Evolutionary conservation across 805 yeast species (phyloP), one percentile per base, ranked within the genome.

Genomic region (Sporopachydermia quercuum): DNA sequence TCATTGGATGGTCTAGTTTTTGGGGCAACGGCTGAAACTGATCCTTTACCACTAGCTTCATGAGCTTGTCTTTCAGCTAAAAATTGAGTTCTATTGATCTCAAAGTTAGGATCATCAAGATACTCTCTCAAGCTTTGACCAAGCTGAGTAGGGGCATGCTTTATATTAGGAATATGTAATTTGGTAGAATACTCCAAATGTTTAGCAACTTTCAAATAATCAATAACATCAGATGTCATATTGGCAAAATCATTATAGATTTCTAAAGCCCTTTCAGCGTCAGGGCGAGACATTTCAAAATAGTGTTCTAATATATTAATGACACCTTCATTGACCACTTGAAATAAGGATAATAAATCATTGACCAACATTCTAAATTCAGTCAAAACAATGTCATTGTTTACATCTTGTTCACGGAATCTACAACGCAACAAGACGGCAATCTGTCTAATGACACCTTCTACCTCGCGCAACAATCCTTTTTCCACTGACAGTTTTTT

Each of bases 71-170:
- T 76, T 50, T 82, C 89, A 34, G 74, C 75, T 45, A 84, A 58
- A 51, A 81, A 85, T 52, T 82, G 93, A 43, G 76, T 63, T 55
- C 93, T 71, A 54, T 83, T 85, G 5, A 62, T 60, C 48, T 85
- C 95, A 58, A 85, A 85, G 49, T 78, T 77, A 5, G 87, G 85
- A 53, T 89, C 96, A 47, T 77, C 71, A 47, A 91, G 62, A 56
- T 89, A 93, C 49, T 87, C 96, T 54, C 85, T 91, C 45, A 91
- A 70, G 11, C 93, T 78, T 23, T 76, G 70, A 3, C 94, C 81
- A 46, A 91, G 67, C 17, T 94, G 91, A 2, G 96, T 87, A 16
- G 96, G 96, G 1, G 97, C 97, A 60, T 91, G 98, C 55, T 84
- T 84, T 45, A 91, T 87, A 11, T 94, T 87, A 30, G 98, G 98